Evolutionary conservation across 768 basidiomycete genomes (phyloP).

Genomic region (Russula dissimulans): DNA sequence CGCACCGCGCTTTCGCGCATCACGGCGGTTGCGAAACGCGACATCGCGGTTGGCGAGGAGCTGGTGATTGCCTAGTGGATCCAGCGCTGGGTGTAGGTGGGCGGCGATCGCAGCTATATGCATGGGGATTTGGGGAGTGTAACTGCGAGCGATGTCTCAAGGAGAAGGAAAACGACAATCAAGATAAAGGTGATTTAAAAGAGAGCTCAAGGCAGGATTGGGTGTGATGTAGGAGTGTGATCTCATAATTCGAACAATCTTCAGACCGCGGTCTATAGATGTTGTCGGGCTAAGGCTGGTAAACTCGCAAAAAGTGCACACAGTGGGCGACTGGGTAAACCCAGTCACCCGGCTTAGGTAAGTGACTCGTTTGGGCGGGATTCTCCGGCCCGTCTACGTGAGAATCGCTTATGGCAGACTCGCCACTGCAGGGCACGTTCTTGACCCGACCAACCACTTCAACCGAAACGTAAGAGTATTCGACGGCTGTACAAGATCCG

Average conservation of each 20-base stretch:
- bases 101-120: conserved; percentile 46
- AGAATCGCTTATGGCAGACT: too few relatives aligned
- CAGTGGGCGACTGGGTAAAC: too few relatives aligned
- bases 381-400: too few relatives aligned
- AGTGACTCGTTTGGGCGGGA: too few relatives aligned
- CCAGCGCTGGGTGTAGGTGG: conserved; percentile 38
- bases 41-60: conserved; percentile 65
- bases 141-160: conserved; percentile 54
- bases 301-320: background rate
- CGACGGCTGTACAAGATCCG: background rate
- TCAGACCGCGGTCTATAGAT: too few relatives aligned
- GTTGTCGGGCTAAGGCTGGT: background rate
- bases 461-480: background rate
- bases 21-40: conserved; percentile 55
- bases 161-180: conserved; percentile 33
- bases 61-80: conserved; percentile 73
- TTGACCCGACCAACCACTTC: background rate
- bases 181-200: conserved; percentile 35
- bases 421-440: too few relatives aligned
- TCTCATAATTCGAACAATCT: background rate
- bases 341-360: too few relatives aligned
- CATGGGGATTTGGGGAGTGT: conserved; percentile 73
- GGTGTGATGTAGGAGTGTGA: conserved; percentile 31
- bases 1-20: conserved; percentile 64
- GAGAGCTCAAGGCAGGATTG: conserved; percentile 54